Evolutionary conservation across 768 basidiomycete species (phyloP).

Genomic region (Fomitopsis serialis): DNA sequence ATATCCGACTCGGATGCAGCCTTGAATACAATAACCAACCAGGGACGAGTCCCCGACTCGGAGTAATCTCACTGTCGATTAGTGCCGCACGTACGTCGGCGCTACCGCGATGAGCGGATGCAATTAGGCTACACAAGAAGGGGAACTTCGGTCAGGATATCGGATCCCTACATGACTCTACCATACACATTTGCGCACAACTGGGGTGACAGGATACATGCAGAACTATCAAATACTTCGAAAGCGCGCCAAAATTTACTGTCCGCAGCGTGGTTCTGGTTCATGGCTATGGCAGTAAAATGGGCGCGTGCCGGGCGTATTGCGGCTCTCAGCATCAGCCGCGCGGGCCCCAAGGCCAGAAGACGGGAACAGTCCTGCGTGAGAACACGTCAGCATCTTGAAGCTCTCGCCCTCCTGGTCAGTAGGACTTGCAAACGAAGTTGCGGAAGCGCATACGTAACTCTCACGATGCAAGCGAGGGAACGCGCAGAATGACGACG

Average conservation of each 20-base stretch:
- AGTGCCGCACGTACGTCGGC: not conserved
- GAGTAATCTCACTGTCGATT: no score
- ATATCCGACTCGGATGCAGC: no score
- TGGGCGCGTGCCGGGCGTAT: no score
- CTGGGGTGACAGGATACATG: no score
- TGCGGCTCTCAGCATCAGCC: not conserved
- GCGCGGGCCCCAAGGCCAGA: constrained; percentile 27
- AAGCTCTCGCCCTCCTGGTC: not conserved
- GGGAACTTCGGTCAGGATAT: not conserved
- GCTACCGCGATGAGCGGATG: not conserved
- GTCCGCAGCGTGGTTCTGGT: no score
- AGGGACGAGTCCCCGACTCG: no score
- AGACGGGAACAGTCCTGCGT: constrained; percentile 28
- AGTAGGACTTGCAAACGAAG: not conserved
- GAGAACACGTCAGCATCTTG: constrained; percentile 4
- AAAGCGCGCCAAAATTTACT: no score
- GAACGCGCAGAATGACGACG: not conserved
- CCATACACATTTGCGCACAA: no score
- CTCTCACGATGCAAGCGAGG: not conserved
- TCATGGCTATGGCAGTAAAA: no score
- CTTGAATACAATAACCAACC: no score
- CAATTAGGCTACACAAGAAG: not conserved
- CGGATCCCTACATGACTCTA: no score
- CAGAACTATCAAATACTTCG: no score
- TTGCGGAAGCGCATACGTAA: not conserved